phyloP scores from a whole-genome alignment of 805 yeast genomes.

The Candida tammaniensis region DNA sequence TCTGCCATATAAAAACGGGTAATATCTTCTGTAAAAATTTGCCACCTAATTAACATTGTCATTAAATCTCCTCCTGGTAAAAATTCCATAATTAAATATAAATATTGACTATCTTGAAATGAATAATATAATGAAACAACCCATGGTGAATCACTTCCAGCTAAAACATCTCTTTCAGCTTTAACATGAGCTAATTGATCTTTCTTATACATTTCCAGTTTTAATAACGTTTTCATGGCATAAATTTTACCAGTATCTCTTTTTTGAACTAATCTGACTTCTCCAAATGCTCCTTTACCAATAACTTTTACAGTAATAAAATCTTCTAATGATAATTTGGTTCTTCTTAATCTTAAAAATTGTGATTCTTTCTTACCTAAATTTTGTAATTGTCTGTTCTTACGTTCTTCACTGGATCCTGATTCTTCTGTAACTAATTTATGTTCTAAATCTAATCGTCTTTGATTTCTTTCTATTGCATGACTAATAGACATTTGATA shows the following conservation, averaged over 20 bases:
- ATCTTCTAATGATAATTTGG: constrained; percentile 78
- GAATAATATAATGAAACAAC: constrained; percentile 80
- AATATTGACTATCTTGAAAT: constrained; percentile 73
- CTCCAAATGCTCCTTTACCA: constrained; percentile 99
- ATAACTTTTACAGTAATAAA: constrained; percentile 83
- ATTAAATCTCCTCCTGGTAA: constrained; percentile 82
- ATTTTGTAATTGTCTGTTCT: constrained; percentile 73
- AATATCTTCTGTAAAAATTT: constrained; percentile 88
- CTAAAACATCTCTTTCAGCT: constrained; percentile 93
- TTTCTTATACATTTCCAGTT: constrained; percentile 90
- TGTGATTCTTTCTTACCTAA: constrained; percentile 89
- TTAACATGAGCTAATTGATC: constrained; percentile 95
- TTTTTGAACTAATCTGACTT: constrained; percentile 91
- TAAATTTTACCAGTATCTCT: constrained; percentile 86
- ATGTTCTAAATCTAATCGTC: constrained; percentile 82
- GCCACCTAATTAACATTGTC: constrained; percentile 96
- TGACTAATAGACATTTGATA: constrained; percentile 83
- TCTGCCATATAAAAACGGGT: constrained; percentile 94
- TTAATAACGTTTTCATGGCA: constrained; percentile 91
- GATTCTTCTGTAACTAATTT: constrained; percentile 65
- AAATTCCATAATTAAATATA: constrained; percentile 79
- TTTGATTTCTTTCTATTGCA: constrained; percentile 93
- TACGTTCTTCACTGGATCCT: constrained; percentile 71
- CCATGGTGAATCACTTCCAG: constrained; percentile 87
- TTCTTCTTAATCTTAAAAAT: constrained; percentile 78